Percentiles rank a stretch among this genome's conserved stretches.
These are phyloP conservation scores for Hypoxylon fuscum DNA, from an alignment of 495 filamentous ascomycete species.

Conservation along the genomic window DNA sequence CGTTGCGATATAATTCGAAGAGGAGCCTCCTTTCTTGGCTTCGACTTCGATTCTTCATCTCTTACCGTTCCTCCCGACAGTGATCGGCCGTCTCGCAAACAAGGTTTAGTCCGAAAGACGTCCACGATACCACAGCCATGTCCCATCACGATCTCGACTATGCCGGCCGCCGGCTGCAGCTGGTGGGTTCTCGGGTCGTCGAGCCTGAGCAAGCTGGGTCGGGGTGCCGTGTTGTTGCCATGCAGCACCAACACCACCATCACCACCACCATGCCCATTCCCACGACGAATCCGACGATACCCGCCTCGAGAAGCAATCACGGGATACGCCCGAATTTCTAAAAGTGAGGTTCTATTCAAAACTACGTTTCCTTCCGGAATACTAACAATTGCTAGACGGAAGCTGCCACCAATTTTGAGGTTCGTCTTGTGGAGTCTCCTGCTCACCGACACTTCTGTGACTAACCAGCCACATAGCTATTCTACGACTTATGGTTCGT, in stretches of 20 bases:
- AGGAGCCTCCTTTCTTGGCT: conserved; percentile 36
- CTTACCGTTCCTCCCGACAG: background rate
- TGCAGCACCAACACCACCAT: conserved; percentile 25
- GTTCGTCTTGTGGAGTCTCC: conserved; percentile 11
- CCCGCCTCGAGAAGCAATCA: conserved; percentile 4
- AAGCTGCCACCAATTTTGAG: conserved; percentile 34
- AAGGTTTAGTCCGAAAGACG: background rate
- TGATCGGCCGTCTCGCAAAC: conserved; percentile 7
- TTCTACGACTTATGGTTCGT: conserved; percentile 78
- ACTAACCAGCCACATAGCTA: conserved; percentile 58
- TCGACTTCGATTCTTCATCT: conserved; percentile 6
- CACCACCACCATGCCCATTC: background rate
- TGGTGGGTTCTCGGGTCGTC: conserved; percentile 33
- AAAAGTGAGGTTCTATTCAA: conserved; percentile 21
- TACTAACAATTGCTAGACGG: conserved; percentile 24
- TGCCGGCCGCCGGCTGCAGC: conserved; percentile 24
- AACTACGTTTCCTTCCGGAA: background rate
- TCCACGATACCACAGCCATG: conserved; percentile 10
- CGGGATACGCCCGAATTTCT: conserved; percentile 23
- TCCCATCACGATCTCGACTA: conserved; percentile 33
- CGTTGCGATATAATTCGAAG: conserved; percentile 31
- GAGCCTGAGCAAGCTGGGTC: conserved; percentile 23
- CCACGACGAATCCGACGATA: conserved; percentile 13
- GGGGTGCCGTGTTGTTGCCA: conserved; percentile 27
- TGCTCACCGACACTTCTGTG: background rate